Conservation (phyloP, 331 rosid species). For the Malus hybrid region DNA sequence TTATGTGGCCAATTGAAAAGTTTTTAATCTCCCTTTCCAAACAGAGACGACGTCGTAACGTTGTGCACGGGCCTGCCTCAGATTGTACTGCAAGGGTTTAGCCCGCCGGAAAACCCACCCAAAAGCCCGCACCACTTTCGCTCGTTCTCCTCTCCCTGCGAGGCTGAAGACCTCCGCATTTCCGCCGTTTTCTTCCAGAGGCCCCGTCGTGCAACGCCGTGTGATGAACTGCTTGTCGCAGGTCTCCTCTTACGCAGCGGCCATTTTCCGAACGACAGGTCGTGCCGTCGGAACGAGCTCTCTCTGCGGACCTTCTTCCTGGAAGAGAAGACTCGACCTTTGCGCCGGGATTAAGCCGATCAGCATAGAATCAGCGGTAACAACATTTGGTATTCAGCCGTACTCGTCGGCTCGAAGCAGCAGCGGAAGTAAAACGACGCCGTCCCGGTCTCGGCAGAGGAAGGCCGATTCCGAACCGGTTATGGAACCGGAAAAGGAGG, state of each 20-base stretch:
- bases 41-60: not conserved
- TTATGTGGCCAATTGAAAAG: too few relatives aligned
- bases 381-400: slow-evolving; percentile 35
- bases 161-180: not conserved
- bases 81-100: too few relatives aligned
- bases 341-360: slow-evolving; percentile 6
- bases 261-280: slow-evolving; percentile 1
- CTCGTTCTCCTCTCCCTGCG: not conserved
- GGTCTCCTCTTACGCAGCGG: slow-evolving; percentile 5
- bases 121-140: not conserved
- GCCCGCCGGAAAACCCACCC: not conserved
- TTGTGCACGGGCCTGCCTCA: not conserved
- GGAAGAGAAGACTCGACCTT: slow-evolving; percentile 16
- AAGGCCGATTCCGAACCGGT: slow-evolving; percentile 32
- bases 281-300: not conserved
- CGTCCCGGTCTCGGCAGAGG: slow-evolving; percentile 18
- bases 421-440: slow-evolving; percentile 25
- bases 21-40: not conserved
- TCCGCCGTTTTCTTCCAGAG: not conserved
- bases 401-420: slow-evolving; percentile 37
- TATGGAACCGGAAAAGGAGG: slow-evolving; percentile 54
- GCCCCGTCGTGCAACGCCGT: not conserved
- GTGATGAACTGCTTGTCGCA: slow-evolving; percentile 5
- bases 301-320: slow-evolving; percentile 10
- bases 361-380: slow-evolving; percentile 20